phyloP scores from a whole-genome alignment of 2,329 filamentous ascomycete species.

The Epichloe aotearoae region DNA sequence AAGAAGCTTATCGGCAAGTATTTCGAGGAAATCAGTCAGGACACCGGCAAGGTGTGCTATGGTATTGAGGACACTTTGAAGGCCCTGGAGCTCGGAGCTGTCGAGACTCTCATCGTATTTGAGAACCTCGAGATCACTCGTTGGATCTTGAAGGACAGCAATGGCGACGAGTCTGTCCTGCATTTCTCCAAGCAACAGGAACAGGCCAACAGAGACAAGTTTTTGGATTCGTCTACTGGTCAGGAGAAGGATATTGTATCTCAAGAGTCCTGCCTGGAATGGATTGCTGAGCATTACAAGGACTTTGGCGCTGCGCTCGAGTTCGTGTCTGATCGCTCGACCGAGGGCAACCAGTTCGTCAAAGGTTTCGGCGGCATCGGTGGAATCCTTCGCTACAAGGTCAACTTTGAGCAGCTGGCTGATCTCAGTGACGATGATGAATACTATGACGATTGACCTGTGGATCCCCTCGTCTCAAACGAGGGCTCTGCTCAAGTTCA shows the following conservation, averaged over 20 bases:
- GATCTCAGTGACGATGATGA: constrained; percentile 90
- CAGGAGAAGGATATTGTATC: constrained; percentile 93
- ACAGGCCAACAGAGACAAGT: constrained; percentile 58
- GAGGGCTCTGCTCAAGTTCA: constrained; percentile 67
- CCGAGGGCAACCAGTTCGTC: constrained; percentile 98
- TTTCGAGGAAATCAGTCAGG: constrained; percentile 97
- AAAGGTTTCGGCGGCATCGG: constrained; percentile 99
- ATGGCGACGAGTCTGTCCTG: constrained; percentile 58
- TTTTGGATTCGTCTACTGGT: constrained; percentile 90
- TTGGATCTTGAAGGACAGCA: constrained; percentile 74
- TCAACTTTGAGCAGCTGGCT: constrained; percentile 98
- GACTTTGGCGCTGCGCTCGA: constrained; percentile 92
- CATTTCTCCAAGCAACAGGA: constrained; percentile 79
- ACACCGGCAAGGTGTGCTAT: constrained; percentile 94
- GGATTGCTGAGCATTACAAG: constrained; percentile 97
- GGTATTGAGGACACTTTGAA: constrained; percentile 96
- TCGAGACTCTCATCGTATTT: constrained; percentile 89
- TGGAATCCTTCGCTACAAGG: constrained; percentile 94
- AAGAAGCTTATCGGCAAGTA: constrained; percentile 99
- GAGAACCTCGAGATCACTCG: constrained; percentile 94
- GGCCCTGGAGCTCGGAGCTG: constrained; percentile 87
- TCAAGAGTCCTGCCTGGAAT: constrained; percentile 91
- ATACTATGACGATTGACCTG: constrained; percentile 90
- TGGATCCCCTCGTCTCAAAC: constrained; percentile 72
- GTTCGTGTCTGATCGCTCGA: constrained; percentile 94